phyloP scores from a whole-genome alignment of 768 basidiomycete genomes.

The Hypholoma fasciculare region DNA sequence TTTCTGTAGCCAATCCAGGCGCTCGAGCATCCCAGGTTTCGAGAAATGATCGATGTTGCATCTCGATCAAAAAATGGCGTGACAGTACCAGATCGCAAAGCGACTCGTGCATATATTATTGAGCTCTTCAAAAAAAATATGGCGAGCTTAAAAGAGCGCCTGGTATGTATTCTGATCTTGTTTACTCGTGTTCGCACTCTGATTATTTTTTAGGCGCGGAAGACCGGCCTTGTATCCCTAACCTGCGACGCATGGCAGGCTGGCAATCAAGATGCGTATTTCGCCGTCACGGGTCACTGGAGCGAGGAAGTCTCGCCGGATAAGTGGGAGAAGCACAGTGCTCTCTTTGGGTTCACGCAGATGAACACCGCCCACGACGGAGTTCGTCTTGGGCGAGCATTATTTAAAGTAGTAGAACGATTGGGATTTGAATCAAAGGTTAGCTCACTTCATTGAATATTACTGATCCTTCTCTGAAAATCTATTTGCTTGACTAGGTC shows the following conservation, averaged over 20 bases:
- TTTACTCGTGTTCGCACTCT: background rate
- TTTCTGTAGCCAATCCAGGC: background rate
- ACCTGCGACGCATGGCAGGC: constrained; percentile 43
- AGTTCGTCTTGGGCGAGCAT: background rate
- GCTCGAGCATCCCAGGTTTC: background rate
- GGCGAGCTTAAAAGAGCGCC: constrained; percentile 18
- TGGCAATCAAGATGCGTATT: constrained; percentile 28
- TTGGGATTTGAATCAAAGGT: constrained; percentile 1
- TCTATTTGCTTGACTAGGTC: too few relatives aligned
- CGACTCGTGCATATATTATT: background rate
- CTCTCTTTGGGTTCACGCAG: constrained; percentile 33
- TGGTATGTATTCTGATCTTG: constrained; percentile 33
- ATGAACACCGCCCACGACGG: constrained; percentile 41
- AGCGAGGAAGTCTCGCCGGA: constrained; percentile 25
- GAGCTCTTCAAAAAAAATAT: background rate
- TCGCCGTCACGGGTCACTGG: constrained; percentile 38
- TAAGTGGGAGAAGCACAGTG: constrained; percentile 28
- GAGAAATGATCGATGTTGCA: background rate
- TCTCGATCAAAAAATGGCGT: background rate
- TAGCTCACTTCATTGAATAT: too few relatives aligned
- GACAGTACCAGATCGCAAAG: background rate
- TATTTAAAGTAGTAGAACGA: constrained; percentile 5
- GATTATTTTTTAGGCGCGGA: background rate
- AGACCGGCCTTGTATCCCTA: constrained; percentile 12
- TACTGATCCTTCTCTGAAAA: too few relatives aligned